Conservation (phyloP, 1,284 basidiomycete species). For the Ceraceosorus guamensis region DNA sequence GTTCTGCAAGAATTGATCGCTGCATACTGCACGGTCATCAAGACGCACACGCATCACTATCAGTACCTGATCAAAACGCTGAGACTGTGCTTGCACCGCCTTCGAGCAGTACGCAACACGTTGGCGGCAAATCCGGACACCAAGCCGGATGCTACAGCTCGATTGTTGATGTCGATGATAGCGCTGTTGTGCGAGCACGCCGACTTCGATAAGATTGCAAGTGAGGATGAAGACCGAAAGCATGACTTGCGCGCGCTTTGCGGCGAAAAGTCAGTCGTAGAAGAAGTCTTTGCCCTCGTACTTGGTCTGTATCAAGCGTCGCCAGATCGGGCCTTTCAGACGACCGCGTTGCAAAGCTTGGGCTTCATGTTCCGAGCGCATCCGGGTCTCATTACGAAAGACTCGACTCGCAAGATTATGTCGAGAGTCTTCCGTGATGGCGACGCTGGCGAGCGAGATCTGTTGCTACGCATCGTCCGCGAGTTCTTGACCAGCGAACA, state of each 20-base stretch:
- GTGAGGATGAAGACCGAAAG: constrained; percentile 15
- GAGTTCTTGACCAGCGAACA: constrained; percentile 52
- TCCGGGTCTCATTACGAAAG: constrained; percentile 75
- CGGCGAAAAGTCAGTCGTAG: constrained; percentile 63
- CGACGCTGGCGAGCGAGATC: constrained; percentile 64
- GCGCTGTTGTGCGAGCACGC: constrained; percentile 74
- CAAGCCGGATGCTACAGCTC: constrained; percentile 16
- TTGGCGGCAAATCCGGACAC: not conserved
- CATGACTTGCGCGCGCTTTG: not conserved
- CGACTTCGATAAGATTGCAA: constrained; percentile 71
- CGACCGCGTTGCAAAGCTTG: constrained; percentile 67
- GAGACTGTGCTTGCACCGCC: constrained; percentile 21
- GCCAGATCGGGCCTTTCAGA: constrained; percentile 57
- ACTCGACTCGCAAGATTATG: constrained; percentile 74
- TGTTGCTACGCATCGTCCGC: constrained; percentile 76
- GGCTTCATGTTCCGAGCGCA: constrained; percentile 84
- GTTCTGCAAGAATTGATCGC: constrained; percentile 71
- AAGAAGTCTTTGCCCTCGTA: constrained; percentile 69
- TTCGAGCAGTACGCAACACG: constrained; percentile 1
- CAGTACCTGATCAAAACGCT: constrained; percentile 62
- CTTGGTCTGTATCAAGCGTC: constrained; percentile 63
- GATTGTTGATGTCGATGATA: constrained; percentile 29
- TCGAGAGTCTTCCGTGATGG: constrained; percentile 69
- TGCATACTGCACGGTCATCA: constrained; percentile 78
- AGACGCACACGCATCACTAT: constrained; percentile 78